Evolutionary conservation across 176 grass and related monocot species (phyloP), one percentile per base, ranked within the genome.

Genomic region (Eleusine coracana): DNA sequence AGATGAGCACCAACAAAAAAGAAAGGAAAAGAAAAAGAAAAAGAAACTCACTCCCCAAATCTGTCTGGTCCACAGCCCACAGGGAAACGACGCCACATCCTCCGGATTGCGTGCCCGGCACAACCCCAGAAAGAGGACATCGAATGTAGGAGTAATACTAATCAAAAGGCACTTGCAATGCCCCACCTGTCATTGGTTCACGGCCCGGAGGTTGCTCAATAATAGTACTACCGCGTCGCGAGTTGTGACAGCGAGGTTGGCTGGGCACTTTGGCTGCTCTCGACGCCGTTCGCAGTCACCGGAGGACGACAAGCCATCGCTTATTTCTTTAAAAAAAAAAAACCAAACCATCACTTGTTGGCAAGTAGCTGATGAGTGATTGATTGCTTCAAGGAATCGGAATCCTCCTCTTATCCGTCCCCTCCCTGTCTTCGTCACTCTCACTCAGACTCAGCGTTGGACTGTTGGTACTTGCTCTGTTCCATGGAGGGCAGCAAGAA

Each of bases 401-500:
- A 36, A 13, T 73, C 78, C 10, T 75, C 20, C 5, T 58, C 55
- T 58, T 59, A 40, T 68, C 64, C 49, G 16, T 31, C 60, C 51
- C 20, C 31, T 44, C 46, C 40, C 27, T 39, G 70, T 75, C 49
- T 20, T 23, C 69, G 8, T 58, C 76, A 50, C 25, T 25, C 25
- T 42, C 76, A 44, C 14, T 40, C 15, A 3, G 0, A 58, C 34
- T 15, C 42, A 12, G 21, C 10, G 48, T 38, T 38, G 31, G 18
- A 18, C 64, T 14, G 64, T 2, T 8, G 12, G 2, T 59, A 10
- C 25, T 63, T 39, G 7, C 7, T 10, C 14, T 27, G 6, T 18
- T 38, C 78, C 34, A 88, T 88, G 87, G 82, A 89, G 18, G 70
- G 76, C 3, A 5, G 10, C 31, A 56, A 89, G 76, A 74, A 51